These are phyloP conservation scores for Alternaria burnsii DNA, from an alignment of 2,329 filamentous ascomycete species.

Conservation along the genomic window DNA sequence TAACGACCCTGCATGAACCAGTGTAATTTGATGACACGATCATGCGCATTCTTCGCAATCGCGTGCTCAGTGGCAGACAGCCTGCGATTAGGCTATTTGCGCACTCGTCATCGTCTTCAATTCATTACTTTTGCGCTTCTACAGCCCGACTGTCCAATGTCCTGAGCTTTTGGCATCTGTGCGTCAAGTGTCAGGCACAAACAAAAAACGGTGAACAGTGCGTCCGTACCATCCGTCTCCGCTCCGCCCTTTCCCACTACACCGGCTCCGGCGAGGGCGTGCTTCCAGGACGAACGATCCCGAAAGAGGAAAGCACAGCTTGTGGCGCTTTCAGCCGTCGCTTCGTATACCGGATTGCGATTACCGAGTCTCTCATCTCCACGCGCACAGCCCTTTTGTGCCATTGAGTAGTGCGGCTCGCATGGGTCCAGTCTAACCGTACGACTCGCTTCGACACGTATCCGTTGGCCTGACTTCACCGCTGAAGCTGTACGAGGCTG, in stretches of 20 bases:
- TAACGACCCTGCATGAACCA: slow-evolving; percentile 13
- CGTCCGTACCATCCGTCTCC: slow-evolving; percentile 18
- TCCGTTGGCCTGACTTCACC: slow-evolving; percentile 27
- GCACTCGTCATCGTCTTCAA: neutral
- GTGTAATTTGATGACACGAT: slow-evolving; percentile 25
- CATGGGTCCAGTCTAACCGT: slow-evolving; percentile 18
- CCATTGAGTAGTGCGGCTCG: slow-evolving; percentile 16
- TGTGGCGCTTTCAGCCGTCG: slow-evolving; percentile 27
- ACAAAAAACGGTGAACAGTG: slow-evolving; percentile 13
- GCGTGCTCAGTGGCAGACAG: neutral
- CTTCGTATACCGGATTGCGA: slow-evolving; percentile 23
- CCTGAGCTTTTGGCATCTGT: neutral
- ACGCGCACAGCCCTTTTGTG: slow-evolving; percentile 33
- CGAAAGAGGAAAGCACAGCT: slow-evolving; percentile 15
- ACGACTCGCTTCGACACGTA: slow-evolving; percentile 22
- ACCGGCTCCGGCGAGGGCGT: slow-evolving; percentile 12
- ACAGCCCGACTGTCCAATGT: slow-evolving; percentile 2
- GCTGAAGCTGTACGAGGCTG: slow-evolving; percentile 29
- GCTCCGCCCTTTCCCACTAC: slow-evolving; percentile 19
- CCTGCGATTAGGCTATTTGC: neutral
- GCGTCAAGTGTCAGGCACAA: slow-evolving; percentile 11
- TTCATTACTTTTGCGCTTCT: neutral
- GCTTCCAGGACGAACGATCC: slow-evolving; percentile 22
- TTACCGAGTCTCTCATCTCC: slow-evolving; percentile 13
- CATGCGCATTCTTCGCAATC: slow-evolving; percentile 15